These are phyloP conservation scores for Xylariaceae sp. DNA, from an alignment of 2,329 filamentous ascomycete genomes.

Conservation along the genomic window DNA sequence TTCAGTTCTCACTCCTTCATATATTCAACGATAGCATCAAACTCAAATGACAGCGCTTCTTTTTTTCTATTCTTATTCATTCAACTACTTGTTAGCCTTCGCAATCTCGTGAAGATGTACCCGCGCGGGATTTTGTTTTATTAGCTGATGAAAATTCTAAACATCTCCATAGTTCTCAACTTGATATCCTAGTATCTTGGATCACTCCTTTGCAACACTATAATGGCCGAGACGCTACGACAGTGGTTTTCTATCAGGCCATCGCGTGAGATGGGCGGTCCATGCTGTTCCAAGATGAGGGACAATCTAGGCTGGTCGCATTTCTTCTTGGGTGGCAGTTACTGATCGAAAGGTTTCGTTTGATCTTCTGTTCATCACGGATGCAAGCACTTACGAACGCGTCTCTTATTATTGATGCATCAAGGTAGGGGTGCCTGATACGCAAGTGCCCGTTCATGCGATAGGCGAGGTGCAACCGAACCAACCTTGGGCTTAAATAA, in stretches of 20 bases:
- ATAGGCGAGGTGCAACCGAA: too few relatives aligned
- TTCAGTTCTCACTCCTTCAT: not conserved
- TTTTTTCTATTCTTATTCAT: not conserved
- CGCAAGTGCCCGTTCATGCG: too few relatives aligned
- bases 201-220: not conserved
- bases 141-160: too few relatives aligned
- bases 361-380: constrained; percentile 22
- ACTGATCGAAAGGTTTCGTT: constrained; percentile 7
- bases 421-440: too few relatives aligned
- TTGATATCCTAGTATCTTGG: not conserved
- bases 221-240: not conserved
- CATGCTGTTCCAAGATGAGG: not conserved
- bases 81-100: not conserved
- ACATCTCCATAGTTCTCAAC: not conserved
- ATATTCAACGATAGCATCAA: not conserved
- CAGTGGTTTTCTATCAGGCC: not conserved
- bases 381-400: constrained; percentile 5
- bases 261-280: not conserved
- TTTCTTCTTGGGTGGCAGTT: not conserved
- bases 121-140: not conserved
- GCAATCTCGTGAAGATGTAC: not conserved
- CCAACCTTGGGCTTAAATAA: too few relatives aligned
- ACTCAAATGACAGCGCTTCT: constrained; percentile 15
- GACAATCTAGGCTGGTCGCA: constrained; percentile 16
- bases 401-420: too few relatives aligned